These are phyloP conservation scores for Corchorus olitorius DNA, from an alignment of 345 rosid species.

Conservation along the genomic window DNA sequence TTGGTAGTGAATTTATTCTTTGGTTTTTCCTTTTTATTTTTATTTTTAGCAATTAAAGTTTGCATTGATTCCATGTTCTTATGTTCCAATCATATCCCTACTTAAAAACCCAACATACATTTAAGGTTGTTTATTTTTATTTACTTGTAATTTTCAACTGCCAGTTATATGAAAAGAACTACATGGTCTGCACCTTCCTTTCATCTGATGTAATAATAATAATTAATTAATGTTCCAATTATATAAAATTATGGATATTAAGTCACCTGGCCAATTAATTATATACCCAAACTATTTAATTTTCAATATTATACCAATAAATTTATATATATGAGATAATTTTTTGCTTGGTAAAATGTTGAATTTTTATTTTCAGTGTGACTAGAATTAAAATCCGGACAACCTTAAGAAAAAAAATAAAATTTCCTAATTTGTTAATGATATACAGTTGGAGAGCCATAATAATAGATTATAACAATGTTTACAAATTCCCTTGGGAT, in stretches of 20 bases:
- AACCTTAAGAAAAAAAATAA: background rate
- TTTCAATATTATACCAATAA: background rate
- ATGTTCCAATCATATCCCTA: background rate
- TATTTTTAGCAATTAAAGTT: background rate
- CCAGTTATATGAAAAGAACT: background rate
- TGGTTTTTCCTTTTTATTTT: background rate
- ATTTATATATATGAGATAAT: too few species aligned
- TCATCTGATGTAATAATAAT: background rate
- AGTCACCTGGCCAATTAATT: background rate
- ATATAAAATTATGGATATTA: background rate
- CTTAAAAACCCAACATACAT: constrained; percentile 6
- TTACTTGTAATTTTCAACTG: background rate
- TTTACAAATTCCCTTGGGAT: constrained; percentile 7
- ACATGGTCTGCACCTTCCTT: background rate
- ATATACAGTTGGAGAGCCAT: background rate
- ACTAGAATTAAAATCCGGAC: too few species aligned
- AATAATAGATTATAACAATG: constrained; percentile 4
- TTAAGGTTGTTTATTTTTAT: background rate
- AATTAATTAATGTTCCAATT: background rate
- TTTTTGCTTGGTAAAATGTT: too few species aligned
- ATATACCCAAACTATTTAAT: background rate
- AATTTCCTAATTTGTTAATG: background rate
- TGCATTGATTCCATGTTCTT: background rate
- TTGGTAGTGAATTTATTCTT: constrained; percentile 21
- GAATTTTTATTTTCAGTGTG: too few species aligned